Evolutionary conservation across 2,329 filamentous ascomycete species (phyloP).

Genomic region (Apiospora pterosperma): DNA sequence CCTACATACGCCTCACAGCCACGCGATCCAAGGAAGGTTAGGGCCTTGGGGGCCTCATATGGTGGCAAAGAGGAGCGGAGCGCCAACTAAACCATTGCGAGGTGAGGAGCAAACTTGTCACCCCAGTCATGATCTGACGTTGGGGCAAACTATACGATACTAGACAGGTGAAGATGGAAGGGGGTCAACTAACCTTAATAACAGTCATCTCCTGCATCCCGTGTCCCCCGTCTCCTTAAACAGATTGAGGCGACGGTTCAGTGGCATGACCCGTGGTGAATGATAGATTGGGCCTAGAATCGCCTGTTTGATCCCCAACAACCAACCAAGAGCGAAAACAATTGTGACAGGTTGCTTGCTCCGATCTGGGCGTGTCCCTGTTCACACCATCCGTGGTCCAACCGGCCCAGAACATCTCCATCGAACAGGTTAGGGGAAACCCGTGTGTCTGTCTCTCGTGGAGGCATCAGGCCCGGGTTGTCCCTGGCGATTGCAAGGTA

Average conservation of each 20-base stretch:
- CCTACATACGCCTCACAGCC: neutral
- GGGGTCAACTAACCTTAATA: neutral
- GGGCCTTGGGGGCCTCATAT: neutral
- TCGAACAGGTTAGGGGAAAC: too few species aligned
- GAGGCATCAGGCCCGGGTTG: neutral
- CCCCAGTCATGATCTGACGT: neutral
- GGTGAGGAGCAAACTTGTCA: neutral
- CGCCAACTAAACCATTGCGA: neutral
- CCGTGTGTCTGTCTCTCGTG: neutral
- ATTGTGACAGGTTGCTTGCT: neutral
- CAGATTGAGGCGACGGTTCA: neutral
- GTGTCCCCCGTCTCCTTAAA: neutral
- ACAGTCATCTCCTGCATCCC: neutral
- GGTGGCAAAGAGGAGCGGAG: neutral
- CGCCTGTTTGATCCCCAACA: neutral
- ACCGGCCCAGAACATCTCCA: too few species aligned
- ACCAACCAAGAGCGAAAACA: neutral
- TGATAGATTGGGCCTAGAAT: neutral
- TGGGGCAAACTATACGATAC: neutral
- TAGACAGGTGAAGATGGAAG: neutral
- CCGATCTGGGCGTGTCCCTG: neutral
- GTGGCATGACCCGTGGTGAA: neutral
- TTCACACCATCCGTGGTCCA: too few species aligned
- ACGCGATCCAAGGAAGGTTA: too few species aligned
- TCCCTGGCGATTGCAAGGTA: neutral